A percentile compares a stretch with the other conserved stretches of the same genome.
Evolutionary conservation across 805 yeast species (phyloP).

Genomic region (Scheffersomyces amazonensis): DNA sequence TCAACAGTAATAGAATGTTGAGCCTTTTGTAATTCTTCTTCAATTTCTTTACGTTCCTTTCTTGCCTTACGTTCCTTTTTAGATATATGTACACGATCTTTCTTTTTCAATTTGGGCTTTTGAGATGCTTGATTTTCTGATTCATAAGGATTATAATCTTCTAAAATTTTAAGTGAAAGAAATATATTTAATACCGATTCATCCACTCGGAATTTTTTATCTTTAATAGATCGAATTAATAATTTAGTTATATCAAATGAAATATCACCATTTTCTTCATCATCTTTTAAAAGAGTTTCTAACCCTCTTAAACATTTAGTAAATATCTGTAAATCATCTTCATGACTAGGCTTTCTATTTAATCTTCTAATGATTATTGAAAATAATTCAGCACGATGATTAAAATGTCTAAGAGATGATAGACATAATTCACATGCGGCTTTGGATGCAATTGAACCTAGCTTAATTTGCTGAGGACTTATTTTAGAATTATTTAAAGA

Average conservation of each 20-base stretch:
- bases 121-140: slow-evolving; percentile 36
- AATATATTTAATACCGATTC: slow-evolving; percentile 76
- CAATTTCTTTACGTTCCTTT: slow-evolving; percentile 83
- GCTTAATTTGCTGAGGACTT: slow-evolving; percentile 31
- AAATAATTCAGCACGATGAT: slow-evolving; percentile 74
- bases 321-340: slow-evolving; percentile 47
- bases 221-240: slow-evolving; percentile 65
- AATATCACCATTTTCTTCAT: slow-evolving; percentile 73
- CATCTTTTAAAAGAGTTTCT: slow-evolving; percentile 71
- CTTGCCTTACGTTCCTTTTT: slow-evolving; percentile 85
- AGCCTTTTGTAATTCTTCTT: slow-evolving; percentile 83
- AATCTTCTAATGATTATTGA: slow-evolving; percentile 65
- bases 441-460: slow-evolving; percentile 60
- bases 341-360: slow-evolving; percentile 55
- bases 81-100: slow-evolving; percentile 87
- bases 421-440: slow-evolving; percentile 76
- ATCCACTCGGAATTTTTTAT: slow-evolving; percentile 76
- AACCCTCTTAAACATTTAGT: slow-evolving; percentile 59
- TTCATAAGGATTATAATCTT: slow-evolving; percentile 70
- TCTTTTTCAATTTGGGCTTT: slow-evolving; percentile 62
- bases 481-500: slow-evolving; percentile 32
- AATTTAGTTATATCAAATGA: slow-evolving; percentile 71
- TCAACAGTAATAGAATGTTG: slow-evolving; percentile 85
- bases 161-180: slow-evolving; percentile 61
- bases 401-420: slow-evolving; percentile 70